Evolutionary conservation across 352 stramenopile genomes (phyloP), one percentile per base, ranked within the genome.

Genomic region (Aphanomyces astaci): DNA sequence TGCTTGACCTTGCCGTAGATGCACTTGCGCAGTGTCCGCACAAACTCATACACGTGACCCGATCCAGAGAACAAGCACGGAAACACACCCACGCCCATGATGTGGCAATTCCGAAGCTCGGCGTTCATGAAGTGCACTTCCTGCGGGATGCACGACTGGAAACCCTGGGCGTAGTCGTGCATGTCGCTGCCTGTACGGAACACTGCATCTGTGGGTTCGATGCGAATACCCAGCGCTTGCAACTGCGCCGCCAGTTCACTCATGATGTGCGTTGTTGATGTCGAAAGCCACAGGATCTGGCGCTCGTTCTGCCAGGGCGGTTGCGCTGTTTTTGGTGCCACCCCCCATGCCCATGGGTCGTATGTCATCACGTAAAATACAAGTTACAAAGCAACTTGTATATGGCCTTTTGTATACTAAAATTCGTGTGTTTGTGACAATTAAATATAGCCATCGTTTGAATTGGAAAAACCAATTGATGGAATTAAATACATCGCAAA

Each of bases 1-100:
- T 94, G 85, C 72, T 94, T 94, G 22, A 94, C 85, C 70, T 94
- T 94, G 48, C 85, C 85, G 73, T 92, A 94, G 57, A 94, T 94
- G 67, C 85, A 94, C 69, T 94, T 94, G 60, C 85, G 80, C 54
- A 94, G 76, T 64, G 85, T 94, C 36, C 85, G 83, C 62, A 94
- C 85, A 59, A 94, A 90, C 71, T 94, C 85, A 70, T 94, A 94
- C 25, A 90, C 85, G 25, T 86, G 77, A 45, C 85, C 85, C 22
- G 83, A 87, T 11, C 85, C 85, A 1, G 85, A 92, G 70, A 94
- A 94, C 24, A 94, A 74, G 24, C 83, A 87, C 2, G 91, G 75
- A 64, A 91, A 73, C 63, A 92, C 78, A 32, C 83, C 83, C 19
- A 89, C 83, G 31, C 83, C 83, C 69, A 92, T 82, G 40, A 94